Base-by-base conservation (phyloP, 768 basidiomycete species). In the Rhodotorula toruloides region DNA sequence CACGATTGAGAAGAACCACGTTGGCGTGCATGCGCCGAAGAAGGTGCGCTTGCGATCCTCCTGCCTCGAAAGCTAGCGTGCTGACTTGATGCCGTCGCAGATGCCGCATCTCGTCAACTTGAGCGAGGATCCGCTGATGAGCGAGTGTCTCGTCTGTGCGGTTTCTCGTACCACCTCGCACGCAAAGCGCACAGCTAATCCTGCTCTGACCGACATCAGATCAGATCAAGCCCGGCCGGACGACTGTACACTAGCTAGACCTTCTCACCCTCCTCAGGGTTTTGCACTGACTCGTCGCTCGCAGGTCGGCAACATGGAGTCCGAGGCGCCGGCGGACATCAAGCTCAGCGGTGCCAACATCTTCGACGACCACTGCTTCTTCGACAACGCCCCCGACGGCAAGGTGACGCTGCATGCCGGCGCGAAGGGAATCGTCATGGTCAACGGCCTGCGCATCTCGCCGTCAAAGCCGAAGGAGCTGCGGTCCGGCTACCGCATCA, bases 11-110 rank as follows among this genome's bases (percentile, higher is more conserved):
- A 97, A 92, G 83, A 89, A 92, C 77, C 79, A 90, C 61, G 89
- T 98, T 62, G 94, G 96, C 56, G 96, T 99, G 62, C 92, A 96
- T 81, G 92, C 96, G 29, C 96, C 96, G 37, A 98, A 97, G 83
- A 91, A 87, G 83, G 89, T 84, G 74, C 48, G 75, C 21, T 14
- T 4, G 19, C 3, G 55, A 40, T 19, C 42, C 17, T 37, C 34
- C 22, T 27, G 56, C 32, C 21, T n/a, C n/a, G n/a, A n/a, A n/a
- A n/a, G n/a, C n/a, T 27, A 27, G 53, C 46, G 27, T 63, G 29
- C 43, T 32, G 43, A 29, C 48, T n/a, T 5, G 47, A 44, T 19
- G 43, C 22, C 55, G 31, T 67, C n/a, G 61, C 74, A 92, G 89
- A 91, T 89, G 86, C 90, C 91, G 9, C 91, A 93, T 81, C 80